Evolutionary conservation across 2,329 filamentous ascomycete species (phyloP).

Genomic region (Chaetomiaceae sp.): DNA sequence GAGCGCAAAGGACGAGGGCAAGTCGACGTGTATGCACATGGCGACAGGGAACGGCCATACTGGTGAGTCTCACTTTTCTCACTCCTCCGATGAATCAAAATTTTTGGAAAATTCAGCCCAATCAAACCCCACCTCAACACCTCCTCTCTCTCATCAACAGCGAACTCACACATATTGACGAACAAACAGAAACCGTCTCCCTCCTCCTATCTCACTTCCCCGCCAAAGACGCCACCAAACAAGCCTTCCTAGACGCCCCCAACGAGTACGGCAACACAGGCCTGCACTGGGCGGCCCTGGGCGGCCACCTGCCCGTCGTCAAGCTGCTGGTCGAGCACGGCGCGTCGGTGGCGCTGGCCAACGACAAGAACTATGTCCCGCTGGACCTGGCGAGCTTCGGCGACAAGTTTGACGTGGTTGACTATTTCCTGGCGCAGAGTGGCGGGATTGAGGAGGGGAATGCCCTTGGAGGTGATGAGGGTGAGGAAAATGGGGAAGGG

Average conservation of each 20-base stretch:
- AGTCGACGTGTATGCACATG: constrained; percentile 85
- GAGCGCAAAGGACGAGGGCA: constrained; percentile 67
- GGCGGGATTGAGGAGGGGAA: constrained; percentile 46
- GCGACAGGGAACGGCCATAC: constrained; percentile 84
- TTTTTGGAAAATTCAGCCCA: too few species aligned
- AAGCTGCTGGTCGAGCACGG: constrained; percentile 72
- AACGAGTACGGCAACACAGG: constrained; percentile 87
- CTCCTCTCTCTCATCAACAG: background rate
- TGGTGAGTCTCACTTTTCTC: constrained; percentile 47
- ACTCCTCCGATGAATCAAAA: background rate
- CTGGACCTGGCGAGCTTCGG: constrained; percentile 69
- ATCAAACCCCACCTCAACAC: background rate
- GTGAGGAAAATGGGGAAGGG: constrained; percentile 36
- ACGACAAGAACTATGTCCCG: constrained; percentile 78
- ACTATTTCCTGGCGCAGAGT: constrained; percentile 53
- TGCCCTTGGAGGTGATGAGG: constrained; percentile 34
- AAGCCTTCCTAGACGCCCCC: constrained; percentile 58
- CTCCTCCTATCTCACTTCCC: constrained; percentile 42
- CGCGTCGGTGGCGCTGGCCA: constrained; percentile 72
- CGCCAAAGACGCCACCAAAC: constrained; percentile 38
- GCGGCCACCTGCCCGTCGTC: constrained; percentile 77
- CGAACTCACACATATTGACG: background rate
- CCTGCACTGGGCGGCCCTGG: constrained; percentile 89
- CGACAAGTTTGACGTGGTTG: constrained; percentile 61
- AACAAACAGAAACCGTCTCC: constrained; percentile 46